These are phyloP conservation scores for Geranomyces michiganensis DNA, from an alignment of 192 early-diverging fungal genomes.

Conservation along the genomic window DNA sequence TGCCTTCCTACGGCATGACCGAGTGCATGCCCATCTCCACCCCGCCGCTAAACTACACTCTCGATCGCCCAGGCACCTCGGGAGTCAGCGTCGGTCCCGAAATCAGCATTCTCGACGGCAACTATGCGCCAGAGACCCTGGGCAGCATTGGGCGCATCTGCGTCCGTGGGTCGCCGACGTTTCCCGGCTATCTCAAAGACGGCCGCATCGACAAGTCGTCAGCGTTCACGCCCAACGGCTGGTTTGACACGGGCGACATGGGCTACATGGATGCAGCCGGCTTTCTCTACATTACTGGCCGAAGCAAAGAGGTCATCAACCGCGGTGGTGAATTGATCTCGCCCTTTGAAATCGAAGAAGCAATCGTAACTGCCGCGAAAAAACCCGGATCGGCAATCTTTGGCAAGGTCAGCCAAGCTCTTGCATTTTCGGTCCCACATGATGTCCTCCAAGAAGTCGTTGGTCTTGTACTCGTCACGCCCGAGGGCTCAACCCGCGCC, in stretches of 20 bases:
- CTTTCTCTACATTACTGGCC: constrained; percentile 73
- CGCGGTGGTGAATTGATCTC: constrained; percentile 89
- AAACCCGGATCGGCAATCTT: constrained; percentile 15
- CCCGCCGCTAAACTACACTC: constrained; percentile 43
- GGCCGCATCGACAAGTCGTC: constrained; percentile 22
- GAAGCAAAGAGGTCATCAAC: constrained; percentile 88
- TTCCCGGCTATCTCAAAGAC: constrained; percentile 47
- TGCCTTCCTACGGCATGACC: constrained; percentile 56
- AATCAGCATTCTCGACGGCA: constrained; percentile 41
- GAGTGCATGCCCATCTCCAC: constrained; percentile 58
- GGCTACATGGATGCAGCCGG: constrained; percentile 78
- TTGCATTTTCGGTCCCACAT: constrained; percentile 51
- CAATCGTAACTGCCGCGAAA: constrained; percentile 40
- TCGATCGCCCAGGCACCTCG: constrained; percentile 45
- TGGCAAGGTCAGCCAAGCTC: constrained; percentile 37
- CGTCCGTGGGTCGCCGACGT: constrained; percentile 46
- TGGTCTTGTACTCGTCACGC: constrained; percentile 44
- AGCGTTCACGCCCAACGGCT: constrained; percentile 56
- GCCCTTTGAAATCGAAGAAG: constrained; percentile 77
- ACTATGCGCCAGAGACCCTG: background rate
- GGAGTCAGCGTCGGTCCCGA: constrained; percentile 45
- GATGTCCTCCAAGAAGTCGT: constrained; percentile 49
- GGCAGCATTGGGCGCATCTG: constrained; percentile 46
- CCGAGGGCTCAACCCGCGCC: background rate
- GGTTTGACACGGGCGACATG: constrained; percentile 85